These are phyloP conservation scores for Grosmannia serpens DNA, from an alignment of 2,329 filamentous ascomycete species.

Conservation along the genomic window DNA sequence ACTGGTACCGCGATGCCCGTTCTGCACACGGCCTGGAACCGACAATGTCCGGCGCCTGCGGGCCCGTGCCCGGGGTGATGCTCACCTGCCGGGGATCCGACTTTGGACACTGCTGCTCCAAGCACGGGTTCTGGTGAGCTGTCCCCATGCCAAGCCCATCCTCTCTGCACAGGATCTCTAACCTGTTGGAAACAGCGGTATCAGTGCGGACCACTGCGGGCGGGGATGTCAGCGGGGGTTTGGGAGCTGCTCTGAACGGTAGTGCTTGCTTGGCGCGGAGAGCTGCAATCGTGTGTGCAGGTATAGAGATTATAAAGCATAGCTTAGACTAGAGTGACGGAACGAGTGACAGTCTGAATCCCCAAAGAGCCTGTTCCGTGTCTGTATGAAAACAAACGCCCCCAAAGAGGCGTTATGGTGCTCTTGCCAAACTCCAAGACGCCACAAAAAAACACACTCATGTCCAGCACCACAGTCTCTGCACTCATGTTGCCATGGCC, in stretches of 20 bases:
- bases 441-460: not conserved
- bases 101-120: slow-evolving; percentile 9
- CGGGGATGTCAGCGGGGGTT: not conserved
- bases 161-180: not conserved
- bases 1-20: slow-evolving; percentile 36
- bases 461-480: not conserved
- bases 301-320: not conserved
- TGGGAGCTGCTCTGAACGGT: not conserved
- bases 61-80: not conserved
- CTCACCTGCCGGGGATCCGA: slow-evolving; percentile 1
- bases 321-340: too few relatives aligned
- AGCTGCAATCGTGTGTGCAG: not conserved
- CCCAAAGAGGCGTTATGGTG: not conserved
- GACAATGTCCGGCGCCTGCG: slow-evolving; percentile 4
- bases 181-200: not conserved
- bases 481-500: not conserved
- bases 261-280: not conserved
- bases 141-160: not conserved
- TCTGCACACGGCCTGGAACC: not conserved
- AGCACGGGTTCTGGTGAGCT: slow-evolving; percentile 6
- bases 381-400: not conserved
- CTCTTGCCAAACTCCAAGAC: not conserved
- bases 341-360: not conserved
- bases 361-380: not conserved
- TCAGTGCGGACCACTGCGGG: not conserved